Evolutionary conservation across 116 monocot species (phyloP).

Genomic region (Dioscorea cayenensis): DNA sequence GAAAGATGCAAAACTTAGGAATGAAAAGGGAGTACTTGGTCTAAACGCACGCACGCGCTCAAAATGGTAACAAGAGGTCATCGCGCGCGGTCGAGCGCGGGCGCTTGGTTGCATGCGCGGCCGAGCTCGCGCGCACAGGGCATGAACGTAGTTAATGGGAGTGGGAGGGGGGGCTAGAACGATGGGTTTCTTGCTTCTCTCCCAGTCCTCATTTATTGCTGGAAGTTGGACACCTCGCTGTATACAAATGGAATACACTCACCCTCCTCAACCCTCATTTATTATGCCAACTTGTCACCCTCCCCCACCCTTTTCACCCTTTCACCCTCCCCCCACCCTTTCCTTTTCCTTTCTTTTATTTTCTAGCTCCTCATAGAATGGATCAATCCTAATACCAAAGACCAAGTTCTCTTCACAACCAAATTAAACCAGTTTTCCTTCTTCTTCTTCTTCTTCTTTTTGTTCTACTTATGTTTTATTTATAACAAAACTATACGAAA

Average conservation of each 20-base stretch:
- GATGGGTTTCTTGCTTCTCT: background rate
- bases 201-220: conserved; percentile 1
- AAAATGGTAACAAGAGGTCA: too few relatives aligned
- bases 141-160: conserved; percentile 12
- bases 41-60: too few relatives aligned
- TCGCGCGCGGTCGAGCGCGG: too few relatives aligned
- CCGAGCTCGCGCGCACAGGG: background rate
- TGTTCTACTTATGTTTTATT: too few relatives aligned
- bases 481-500: too few relatives aligned
- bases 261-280: background rate
- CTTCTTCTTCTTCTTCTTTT: too few relatives aligned
- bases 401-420: too few relatives aligned
- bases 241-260: background rate
- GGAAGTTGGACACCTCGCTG: background rate
- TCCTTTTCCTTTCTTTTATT: background rate
- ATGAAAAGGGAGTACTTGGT: too few relatives aligned
- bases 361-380: too few relatives aligned
- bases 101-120: background rate
- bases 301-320: background rate
- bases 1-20: too few relatives aligned
- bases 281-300: background rate
- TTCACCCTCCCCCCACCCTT: background rate
- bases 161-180: background rate
- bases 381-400: too few relatives aligned
- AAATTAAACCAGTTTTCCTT: too few relatives aligned